Percentiles rank a stretch among this genome's conserved stretches.
Conservation (phyloP, 1,284 basidiomycete genomes). For the Trichosporon coremiiforme region DNA sequence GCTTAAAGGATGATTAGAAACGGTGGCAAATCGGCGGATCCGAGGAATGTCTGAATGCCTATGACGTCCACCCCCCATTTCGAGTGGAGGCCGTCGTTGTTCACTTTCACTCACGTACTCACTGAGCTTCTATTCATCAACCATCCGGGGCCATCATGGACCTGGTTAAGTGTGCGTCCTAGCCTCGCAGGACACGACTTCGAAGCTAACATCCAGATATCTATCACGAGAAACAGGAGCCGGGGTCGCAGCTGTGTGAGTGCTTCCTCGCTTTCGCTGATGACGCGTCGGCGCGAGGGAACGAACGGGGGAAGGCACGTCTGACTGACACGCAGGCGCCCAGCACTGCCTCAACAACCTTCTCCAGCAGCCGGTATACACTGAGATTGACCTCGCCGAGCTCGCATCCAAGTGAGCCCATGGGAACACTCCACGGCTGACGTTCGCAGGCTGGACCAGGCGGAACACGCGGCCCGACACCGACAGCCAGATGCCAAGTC, state of each 20-base stretch:
- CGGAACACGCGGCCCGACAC: constrained; percentile 53
- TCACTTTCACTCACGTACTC: background rate
- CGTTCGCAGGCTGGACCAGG: constrained; percentile 57
- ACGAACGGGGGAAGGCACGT: background rate
- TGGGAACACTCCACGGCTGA: constrained; percentile 51
- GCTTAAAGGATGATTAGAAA: background rate
- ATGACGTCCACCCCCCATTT: background rate
- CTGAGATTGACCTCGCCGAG: constrained; percentile 79
- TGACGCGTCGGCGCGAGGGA: background rate
- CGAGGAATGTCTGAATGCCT: constrained; percentile 4
- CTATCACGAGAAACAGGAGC: constrained; percentile 56
- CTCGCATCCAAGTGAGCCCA: constrained; percentile 68
- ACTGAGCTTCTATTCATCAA: background rate
- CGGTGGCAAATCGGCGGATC: background rate
- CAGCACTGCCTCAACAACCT: constrained; percentile 60
- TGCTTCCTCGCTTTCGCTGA: background rate
- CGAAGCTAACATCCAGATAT: constrained; percentile 39
- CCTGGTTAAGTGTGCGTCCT: constrained; percentile 24
- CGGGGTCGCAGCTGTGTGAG: constrained; percentile 55
- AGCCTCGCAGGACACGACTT: background rate
- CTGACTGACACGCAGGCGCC: constrained; percentile 44
- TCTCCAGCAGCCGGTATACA: constrained; percentile 62
- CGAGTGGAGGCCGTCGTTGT: constrained; percentile 10
- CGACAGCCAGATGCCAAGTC: constrained; percentile 58
- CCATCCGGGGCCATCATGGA: constrained; percentile 23